Conservation (phyloP, 1,139 yeast species). For the Geotrichum cucujoidarum region DNA sequence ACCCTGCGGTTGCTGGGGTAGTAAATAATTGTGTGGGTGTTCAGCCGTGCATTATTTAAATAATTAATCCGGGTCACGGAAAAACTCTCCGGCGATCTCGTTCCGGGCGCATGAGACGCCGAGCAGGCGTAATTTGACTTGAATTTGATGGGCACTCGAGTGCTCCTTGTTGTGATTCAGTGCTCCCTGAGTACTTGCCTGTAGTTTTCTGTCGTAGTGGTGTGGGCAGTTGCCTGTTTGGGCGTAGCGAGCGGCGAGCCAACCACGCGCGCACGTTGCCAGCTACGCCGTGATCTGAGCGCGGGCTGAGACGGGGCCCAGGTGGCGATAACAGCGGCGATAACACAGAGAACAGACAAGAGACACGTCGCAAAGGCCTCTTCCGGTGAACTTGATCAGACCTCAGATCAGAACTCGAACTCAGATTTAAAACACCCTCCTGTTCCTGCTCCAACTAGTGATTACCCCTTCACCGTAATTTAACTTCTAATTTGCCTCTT, state of each 20-base stretch:
- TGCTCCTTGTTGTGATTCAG: neutral
- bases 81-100: neutral
- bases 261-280: neutral
- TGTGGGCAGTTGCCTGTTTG: neutral
- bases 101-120: neutral
- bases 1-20: constrained; percentile 52
- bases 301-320: neutral
- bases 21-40: constrained; percentile 22
- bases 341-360: neutral
- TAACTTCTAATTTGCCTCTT: neutral
- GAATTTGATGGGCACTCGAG: neutral
- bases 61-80: neutral
- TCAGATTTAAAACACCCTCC: neutral
- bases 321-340: neutral
- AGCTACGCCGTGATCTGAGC: neutral
- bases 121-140: neutral
- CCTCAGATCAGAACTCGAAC: too few species aligned
- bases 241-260: neutral
- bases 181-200: neutral
- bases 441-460: neutral
- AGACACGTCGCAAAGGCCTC: neutral
- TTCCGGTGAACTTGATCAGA: too few species aligned
- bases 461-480: neutral
- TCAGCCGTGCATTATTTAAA: neutral
- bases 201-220: neutral